Conservation (phyloP, 176 grass and related monocot genomes). For the Rhynchospora pubera region DNA sequence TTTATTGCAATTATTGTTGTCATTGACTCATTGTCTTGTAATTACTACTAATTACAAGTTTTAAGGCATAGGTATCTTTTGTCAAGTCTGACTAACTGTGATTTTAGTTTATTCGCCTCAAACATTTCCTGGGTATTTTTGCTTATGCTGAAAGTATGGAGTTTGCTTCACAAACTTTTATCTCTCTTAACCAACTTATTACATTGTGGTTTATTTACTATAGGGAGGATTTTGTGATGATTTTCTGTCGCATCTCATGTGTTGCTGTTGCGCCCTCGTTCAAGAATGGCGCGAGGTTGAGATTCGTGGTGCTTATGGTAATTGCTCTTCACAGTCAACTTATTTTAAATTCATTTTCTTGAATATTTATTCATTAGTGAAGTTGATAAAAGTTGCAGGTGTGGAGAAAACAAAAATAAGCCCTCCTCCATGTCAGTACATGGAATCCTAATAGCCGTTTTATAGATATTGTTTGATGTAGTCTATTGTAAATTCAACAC, state of each 20-base stretch:
- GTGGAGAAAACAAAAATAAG: constrained; percentile 48
- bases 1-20: background rate
- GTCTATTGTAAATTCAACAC: constrained; percentile 20
- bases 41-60: background rate
- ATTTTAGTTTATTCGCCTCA: background rate
- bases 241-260: constrained; percentile 91
- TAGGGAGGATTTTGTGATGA: constrained; percentile 92
- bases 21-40: background rate
- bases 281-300: constrained; percentile 98
- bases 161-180: background rate
- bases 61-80: background rate
- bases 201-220: background rate
- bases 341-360: background rate
- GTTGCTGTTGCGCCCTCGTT: constrained; percentile 93
- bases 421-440: constrained; percentile 65
- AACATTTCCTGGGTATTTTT: background rate
- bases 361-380: background rate
- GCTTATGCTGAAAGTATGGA: background rate
- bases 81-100: background rate
- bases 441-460: constrained; percentile 44
- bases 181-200: background rate
- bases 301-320: constrained; percentile 65
- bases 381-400: constrained; percentile 29
- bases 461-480: constrained; percentile 1
- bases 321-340: background rate